Evolutionary conservation across 177 flowering plant genomes (phyloP).

Genomic region (Tripterygium wilfordii): DNA sequence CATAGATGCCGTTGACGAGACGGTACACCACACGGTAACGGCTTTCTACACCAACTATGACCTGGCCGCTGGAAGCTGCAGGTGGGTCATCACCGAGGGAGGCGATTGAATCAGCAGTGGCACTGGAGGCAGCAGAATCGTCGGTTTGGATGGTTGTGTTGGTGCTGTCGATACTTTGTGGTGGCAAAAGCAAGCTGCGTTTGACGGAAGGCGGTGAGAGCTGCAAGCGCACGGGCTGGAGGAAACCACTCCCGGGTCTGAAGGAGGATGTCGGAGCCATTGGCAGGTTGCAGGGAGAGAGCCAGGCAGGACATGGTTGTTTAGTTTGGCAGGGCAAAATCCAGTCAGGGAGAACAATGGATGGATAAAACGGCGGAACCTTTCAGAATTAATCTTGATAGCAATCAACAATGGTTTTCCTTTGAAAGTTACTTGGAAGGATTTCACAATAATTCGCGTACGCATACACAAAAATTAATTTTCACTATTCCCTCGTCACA

Average conservation of each 20-base stretch:
- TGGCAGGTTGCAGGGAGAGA: constrained; percentile 76
- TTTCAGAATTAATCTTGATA: too few relatives aligned
- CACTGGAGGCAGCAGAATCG: constrained; percentile 34
- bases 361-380: too few relatives aligned
- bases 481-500: too few relatives aligned
- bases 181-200: constrained; percentile 68
- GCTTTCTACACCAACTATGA: constrained; percentile 85
- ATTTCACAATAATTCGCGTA: too few relatives aligned
- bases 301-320: constrained; percentile 99
- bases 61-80: constrained; percentile 86
- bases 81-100: constrained; percentile 88
- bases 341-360: too few relatives aligned
- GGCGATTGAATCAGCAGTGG: constrained; percentile 32
- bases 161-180: constrained; percentile 26
- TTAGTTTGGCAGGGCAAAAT: too few relatives aligned
- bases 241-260: constrained; percentile 99
- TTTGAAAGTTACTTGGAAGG: too few relatives aligned
- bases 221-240: constrained; percentile 83
- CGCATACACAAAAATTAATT: too few relatives aligned
- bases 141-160: constrained; percentile 50
- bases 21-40: constrained; percentile 88
- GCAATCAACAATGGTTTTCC: too few relatives aligned
- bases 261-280: constrained; percentile 85
- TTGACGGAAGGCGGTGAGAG: constrained; percentile 73
- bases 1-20: constrained; percentile 80